A percentile compares a stretch with the other conserved stretches of the same genome.
Conservation (phyloP, 1,284 basidiomycete species). For the Cerioporus squamosus region DNA sequence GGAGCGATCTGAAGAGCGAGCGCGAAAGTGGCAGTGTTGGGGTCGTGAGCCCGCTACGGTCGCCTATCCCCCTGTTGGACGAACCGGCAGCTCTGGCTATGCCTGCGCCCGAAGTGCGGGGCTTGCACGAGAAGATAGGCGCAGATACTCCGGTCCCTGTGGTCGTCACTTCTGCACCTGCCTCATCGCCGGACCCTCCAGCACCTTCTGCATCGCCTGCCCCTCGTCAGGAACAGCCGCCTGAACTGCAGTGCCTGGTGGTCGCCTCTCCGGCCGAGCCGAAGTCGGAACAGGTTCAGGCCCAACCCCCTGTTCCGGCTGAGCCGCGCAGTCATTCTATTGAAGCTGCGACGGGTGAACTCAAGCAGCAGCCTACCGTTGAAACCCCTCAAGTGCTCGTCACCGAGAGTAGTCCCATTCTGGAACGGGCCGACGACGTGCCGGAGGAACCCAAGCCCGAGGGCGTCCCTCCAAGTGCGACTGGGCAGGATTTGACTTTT, state of each 20-base stretch:
- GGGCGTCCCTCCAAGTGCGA: not conserved
- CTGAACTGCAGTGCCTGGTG: not conserved
- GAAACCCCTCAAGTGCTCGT: not conserved
- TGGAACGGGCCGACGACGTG: not conserved
- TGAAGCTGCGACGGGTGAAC: not conserved
- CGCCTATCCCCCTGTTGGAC: slow-evolving; percentile 13
- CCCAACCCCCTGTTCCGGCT: not conserved
- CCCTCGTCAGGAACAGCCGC: not conserved
- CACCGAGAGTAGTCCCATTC: slow-evolving; percentile 2
- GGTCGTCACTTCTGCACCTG: not conserved
- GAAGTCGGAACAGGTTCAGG: not conserved
- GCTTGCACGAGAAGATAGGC: not conserved
- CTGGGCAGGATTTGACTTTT: not conserved
- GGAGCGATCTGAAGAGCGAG: slow-evolving; percentile 23
- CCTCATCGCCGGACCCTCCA: not conserved
- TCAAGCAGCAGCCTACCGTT: not conserved
- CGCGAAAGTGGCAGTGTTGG: not conserved
- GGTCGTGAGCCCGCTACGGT: slow-evolving; percentile 16
- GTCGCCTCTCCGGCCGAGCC: not conserved
- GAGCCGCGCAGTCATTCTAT: not conserved
- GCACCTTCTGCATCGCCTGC: not conserved
- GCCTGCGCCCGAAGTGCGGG: not conserved
- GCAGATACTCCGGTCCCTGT: slow-evolving; percentile 6
- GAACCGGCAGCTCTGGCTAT: not conserved
- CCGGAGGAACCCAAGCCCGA: not conserved